Evolutionary conservation across 805 yeast genomes (phyloP), one percentile per base, ranked within the genome.

Genomic region (Pichia nakasei): DNA sequence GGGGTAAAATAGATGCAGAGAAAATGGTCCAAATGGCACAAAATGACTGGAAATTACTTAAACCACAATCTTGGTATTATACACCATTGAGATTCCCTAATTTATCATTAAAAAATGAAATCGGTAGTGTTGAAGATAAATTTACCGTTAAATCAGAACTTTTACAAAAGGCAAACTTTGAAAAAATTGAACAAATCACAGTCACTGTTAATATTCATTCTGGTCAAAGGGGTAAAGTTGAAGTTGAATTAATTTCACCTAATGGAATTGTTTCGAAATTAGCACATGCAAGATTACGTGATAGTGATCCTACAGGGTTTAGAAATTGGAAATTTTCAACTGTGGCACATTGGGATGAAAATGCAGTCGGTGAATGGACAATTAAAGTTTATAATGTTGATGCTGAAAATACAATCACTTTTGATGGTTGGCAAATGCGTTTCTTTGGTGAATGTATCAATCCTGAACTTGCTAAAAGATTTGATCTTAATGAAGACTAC

Each of bases 301-400:
- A 93, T 61, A 50, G 45, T 9, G 69, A 78, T 6, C 49, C 52
- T 2, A 67, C 59, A 1, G 95, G 96, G 0, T 83, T 86, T 51
- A 53, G 59, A 5, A 70, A 83, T 52, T 93, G 98, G 98, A 84
- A 85, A 1, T 93, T 93, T 58, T 86, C 89, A 86, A 76, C 91
- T 11, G 97, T 93, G n/a, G 97, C 95, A 1, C 97, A 93, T 60
- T 93, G 97, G 97, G 96, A 96, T 34, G 89, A 82, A 53, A 39
- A 58, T 2, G 91, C 89, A 3, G 63, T 63, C 22, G 99, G 99
- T 11, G 77, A 73, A 5, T 93, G 98, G 98, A 77, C 63, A 32
- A 54, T 93, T 18, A 76, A 72, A 50, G 89, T 89, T 2, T 56
- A 60, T n/a, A 72, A 75, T 40, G 63, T 65, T 33, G 62, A 58